These are phyloP conservation scores for Claviceps fusiformis DNA, from an alignment of 2,329 filamentous ascomycete genomes.

Conservation along the genomic window DNA sequence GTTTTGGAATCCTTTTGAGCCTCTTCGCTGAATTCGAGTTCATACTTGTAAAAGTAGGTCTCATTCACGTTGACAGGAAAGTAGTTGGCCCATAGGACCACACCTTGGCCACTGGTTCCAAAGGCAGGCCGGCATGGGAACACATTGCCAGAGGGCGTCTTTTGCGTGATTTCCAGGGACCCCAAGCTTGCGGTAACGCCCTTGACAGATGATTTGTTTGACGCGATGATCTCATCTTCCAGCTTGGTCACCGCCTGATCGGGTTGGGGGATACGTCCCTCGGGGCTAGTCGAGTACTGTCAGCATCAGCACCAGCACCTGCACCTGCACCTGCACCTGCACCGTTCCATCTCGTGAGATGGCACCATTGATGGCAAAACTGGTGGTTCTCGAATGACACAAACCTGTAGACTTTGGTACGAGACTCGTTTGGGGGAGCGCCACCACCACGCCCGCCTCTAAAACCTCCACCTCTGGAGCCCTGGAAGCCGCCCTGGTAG, in stretches of 20 bases:
- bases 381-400: neutral
- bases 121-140: slow-evolving; percentile 37
- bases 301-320: neutral
- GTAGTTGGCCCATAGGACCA: slow-evolving; percentile 41
- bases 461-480: slow-evolving; percentile 3
- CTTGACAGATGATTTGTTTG: slow-evolving; percentile 14
- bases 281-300: slow-evolving; percentile 10
- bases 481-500: slow-evolving; percentile 4
- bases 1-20: slow-evolving; percentile 22
- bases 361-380: too few relatives aligned
- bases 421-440: slow-evolving; percentile 11
- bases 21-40: slow-evolving; percentile 27
- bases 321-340: too few relatives aligned
- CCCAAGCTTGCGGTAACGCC: slow-evolving; percentile 23
- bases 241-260: slow-evolving; percentile 20
- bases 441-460: slow-evolving; percentile 11
- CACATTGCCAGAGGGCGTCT: slow-evolving; percentile 10
- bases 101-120: slow-evolving; percentile 27
- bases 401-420: slow-evolving; percentile 10
- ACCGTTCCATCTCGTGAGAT: neutral
- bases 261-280: slow-evolving; percentile 9
- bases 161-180: slow-evolving; percentile 17
- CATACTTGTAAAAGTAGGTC: slow-evolving; percentile 30
- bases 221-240: slow-evolving; percentile 26
- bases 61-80: slow-evolving; percentile 29